These are phyloP conservation scores for Penicillium sp. DNA, from an alignment of 2,329 filamentous ascomycete species.

Conservation along the genomic window DNA sequence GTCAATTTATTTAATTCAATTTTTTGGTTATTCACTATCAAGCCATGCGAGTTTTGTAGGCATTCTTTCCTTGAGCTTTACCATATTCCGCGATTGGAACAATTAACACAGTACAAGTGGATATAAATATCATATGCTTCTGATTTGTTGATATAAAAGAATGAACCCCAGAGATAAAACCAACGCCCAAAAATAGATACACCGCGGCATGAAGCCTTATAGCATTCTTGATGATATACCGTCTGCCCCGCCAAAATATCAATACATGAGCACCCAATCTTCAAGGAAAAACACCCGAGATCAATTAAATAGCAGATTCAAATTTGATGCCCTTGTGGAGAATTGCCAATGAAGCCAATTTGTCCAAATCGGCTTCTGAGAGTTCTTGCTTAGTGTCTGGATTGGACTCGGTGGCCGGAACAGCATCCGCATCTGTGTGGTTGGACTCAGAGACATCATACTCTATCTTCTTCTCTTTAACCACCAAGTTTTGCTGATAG, in stretches of 20 bases:
- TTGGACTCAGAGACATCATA: not conserved
- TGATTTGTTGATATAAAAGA: too few relatives aligned
- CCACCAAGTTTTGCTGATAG: slow-evolving; percentile 33
- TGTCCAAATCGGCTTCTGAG: slow-evolving; percentile 1
- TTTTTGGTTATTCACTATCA: not conserved
- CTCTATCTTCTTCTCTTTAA: not conserved
- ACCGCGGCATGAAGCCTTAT: not conserved
- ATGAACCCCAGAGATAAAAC: not conserved
- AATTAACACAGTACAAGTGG: too few relatives aligned
- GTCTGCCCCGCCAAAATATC: not conserved
- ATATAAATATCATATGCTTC: too few relatives aligned
- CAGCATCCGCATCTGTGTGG: not conserved
- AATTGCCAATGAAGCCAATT: not conserved
- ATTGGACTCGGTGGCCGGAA: not conserved
- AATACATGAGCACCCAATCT: not conserved
- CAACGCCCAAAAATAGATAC: not conserved
- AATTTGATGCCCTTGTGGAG: slow-evolving; percentile 2
- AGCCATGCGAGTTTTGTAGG: not conserved
- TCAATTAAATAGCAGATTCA: not conserved
- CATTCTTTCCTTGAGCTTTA: not conserved
- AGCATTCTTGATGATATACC: not conserved
- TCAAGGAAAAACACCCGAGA: not conserved
- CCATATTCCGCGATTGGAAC: not conserved
- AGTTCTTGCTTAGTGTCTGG: not conserved
- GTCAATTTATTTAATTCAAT: not conserved